Base-by-base conservation (phyloP, 352 stramenopile species). In the Blastocystis hominis region DNA sequence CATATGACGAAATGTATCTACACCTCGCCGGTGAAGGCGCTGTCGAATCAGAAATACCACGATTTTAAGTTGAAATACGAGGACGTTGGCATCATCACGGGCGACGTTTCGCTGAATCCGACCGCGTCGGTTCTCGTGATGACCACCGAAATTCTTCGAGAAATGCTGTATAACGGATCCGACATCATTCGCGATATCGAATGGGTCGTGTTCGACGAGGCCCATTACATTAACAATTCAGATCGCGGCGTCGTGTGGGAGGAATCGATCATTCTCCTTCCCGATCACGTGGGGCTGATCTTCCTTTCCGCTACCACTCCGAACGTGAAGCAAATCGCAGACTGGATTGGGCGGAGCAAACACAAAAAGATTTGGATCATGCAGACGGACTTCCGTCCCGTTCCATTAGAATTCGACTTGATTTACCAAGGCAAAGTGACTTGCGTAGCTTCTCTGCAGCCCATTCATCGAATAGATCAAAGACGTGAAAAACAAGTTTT, bases 311-410 rank as follows among this genome's bases (percentile, higher is more conserved):
- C 97, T 7, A 99, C 97, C 15, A 98, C 95, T 50, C 96, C 96
- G 15, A 99, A 99, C 89, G 97, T 97, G 66, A 93, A 98, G 77
- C 95, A 99, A 90, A 99, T 99, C 86, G 97, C 93, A 15, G 95
- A 98, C 88, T 99, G 97, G 97, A 98, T 99, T 87, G 96, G 96
- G 5, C 91, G 95, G 38, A 98, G 94, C 0, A 98, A 98, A 90
- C 93, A 94, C 72, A 93, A 94, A 78, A 94, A 95, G 50, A 97
- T 98, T 80, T 94, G 98, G 90, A 96, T 99, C 2, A 97, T 98
- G 80, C 94, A 93, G 38, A 99, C 97, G 2, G 92, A 94, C 76
- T 97, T 98, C 89, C 94, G 96, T 3, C 96, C 96, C 1, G 95
- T 98, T 38, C 97, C 97, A 6, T 91, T 99, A 7, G 93, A 96